Conservation (phyloP, 495 filamentous ascomycete genomes). For the Penicillium angulare region DNA sequence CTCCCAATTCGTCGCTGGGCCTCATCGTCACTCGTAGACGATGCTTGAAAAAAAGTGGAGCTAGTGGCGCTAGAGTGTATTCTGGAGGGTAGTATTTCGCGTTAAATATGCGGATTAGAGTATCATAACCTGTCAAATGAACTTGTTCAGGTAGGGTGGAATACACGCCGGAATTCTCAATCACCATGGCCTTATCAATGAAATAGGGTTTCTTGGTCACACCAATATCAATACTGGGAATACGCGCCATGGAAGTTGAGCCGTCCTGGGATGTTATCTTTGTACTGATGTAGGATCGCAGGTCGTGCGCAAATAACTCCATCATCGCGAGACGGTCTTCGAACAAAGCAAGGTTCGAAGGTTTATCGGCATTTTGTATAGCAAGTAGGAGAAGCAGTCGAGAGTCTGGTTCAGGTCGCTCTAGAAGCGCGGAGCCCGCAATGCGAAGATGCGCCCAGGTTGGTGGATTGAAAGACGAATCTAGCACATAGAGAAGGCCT, state of each 20-base stretch:
- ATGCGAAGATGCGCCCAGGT: slow-evolving; percentile 80
- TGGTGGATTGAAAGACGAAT: slow-evolving; percentile 95
- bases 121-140: slow-evolving; percentile 86
- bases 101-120: slow-evolving; percentile 77
- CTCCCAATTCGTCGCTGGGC: slow-evolving; percentile 65
- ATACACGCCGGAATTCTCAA: slow-evolving; percentile 56
- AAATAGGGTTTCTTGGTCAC: slow-evolving; percentile 84
- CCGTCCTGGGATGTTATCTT: not conserved
- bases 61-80: slow-evolving; percentile 55
- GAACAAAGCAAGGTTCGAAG: slow-evolving; percentile 76
- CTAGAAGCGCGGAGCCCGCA: slow-evolving; percentile 61
- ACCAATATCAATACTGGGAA: slow-evolving; percentile 67
- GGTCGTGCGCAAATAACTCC: slow-evolving; percentile 70
- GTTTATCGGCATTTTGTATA: slow-evolving; percentile 92
- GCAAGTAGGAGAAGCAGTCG: slow-evolving; percentile 79
- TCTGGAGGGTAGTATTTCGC: slow-evolving; percentile 76
- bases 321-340: slow-evolving; percentile 85
- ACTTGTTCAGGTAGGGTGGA: slow-evolving; percentile 55
- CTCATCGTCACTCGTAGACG: slow-evolving; percentile 71
- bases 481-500: slow-evolving; percentile 74
- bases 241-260: slow-evolving; percentile 12
- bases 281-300: slow-evolving; percentile 39
- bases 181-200: slow-evolving; percentile 73
- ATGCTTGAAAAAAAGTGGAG: slow-evolving; percentile 67
- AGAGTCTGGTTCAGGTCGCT: slow-evolving; percentile 31